These are phyloP conservation scores for Leptographium galeiforme DNA, from an alignment of 2,329 filamentous ascomycete genomes.

Conservation along the genomic window DNA sequence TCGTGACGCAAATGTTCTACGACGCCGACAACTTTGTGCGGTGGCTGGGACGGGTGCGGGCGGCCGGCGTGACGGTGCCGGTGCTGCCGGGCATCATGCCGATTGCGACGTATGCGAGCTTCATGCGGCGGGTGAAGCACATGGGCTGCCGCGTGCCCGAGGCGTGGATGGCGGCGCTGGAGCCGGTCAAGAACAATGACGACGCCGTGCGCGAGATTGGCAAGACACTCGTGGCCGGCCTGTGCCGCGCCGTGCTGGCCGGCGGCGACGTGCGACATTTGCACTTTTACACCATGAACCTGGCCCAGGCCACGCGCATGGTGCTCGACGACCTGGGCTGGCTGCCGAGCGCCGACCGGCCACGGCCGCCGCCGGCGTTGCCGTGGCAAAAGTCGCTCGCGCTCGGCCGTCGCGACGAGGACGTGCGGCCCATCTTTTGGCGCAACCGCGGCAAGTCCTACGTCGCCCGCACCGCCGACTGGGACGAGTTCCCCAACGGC, in stretches of 20 bases:
- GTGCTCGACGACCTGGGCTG: slow-evolving; percentile 81
- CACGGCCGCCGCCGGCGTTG: slow-evolving; percentile 66
- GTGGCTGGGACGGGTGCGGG: slow-evolving; percentile 80
- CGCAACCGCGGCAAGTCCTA: slow-evolving; percentile 94
- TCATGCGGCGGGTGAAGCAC: slow-evolving; percentile 79
- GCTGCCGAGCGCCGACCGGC: slow-evolving; percentile 62
- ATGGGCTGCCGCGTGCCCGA: slow-evolving; percentile 76
- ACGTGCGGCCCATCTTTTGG: slow-evolving; percentile 98
- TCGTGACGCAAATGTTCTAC: slow-evolving; percentile 99
- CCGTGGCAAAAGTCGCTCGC: slow-evolving; percentile 94
- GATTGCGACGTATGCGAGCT: slow-evolving; percentile 89
- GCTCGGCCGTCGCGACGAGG: slow-evolving; percentile 77
- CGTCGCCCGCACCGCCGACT: slow-evolving; percentile 87
- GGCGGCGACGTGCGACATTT: slow-evolving; percentile 67
- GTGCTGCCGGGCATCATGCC: slow-evolving; percentile 88
- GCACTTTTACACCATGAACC: slow-evolving; percentile 99
- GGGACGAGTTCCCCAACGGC: slow-evolving; percentile 98
- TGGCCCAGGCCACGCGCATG: slow-evolving; percentile 87
- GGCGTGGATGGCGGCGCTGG: slow-evolving; percentile 67
- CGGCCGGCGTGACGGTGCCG: slow-evolving; percentile 56
- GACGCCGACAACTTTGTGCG: slow-evolving; percentile 88
- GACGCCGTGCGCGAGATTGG: slow-evolving; percentile 82
- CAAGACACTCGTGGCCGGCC: slow-evolving; percentile 70
- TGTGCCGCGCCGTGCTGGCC: slow-evolving; percentile 77
- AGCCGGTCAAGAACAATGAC: slow-evolving; percentile 95